Conservation (phyloP, 352 stramenopile genomes). For the Phytophthora pisi region DNA sequence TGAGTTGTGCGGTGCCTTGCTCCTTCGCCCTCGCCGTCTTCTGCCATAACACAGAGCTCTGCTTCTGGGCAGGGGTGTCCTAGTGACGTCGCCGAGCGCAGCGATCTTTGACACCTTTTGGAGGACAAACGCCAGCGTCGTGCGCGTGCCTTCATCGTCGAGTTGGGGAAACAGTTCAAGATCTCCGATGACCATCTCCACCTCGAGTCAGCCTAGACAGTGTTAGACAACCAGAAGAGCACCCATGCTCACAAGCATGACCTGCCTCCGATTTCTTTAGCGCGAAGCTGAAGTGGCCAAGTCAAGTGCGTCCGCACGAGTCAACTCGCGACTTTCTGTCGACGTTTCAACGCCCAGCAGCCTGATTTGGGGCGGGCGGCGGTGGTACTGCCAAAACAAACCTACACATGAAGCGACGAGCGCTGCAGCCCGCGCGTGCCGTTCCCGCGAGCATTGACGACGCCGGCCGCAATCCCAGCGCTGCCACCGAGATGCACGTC, state of each 20-base stretch:
- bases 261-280: slow-evolving; percentile 5
- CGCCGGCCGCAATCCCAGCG: neutral
- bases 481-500: neutral
- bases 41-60: neutral
- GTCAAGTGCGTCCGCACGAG: neutral
- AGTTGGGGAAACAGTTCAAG: neutral
- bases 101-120: slow-evolving; percentile 2
- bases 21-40: no score
- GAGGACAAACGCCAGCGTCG: neutral
- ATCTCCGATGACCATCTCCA: neutral
- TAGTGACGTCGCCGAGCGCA: neutral
- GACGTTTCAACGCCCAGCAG: slow-evolving; percentile 4
- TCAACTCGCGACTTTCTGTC: slow-evolving; percentile 11
- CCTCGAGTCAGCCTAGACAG: no score
- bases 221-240: neutral
- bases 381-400: neutral
- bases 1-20: no score
- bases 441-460: neutral
- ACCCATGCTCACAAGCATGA: neutral
- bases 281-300: neutral
- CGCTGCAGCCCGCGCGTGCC: neutral
- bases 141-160: neutral
- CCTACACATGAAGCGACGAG: neutral
- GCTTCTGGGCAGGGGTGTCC: neutral
- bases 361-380: neutral